Conservation (phyloP, 371 early-diverging fungal genomes). For the Synchytrium microbalum region DNA sequence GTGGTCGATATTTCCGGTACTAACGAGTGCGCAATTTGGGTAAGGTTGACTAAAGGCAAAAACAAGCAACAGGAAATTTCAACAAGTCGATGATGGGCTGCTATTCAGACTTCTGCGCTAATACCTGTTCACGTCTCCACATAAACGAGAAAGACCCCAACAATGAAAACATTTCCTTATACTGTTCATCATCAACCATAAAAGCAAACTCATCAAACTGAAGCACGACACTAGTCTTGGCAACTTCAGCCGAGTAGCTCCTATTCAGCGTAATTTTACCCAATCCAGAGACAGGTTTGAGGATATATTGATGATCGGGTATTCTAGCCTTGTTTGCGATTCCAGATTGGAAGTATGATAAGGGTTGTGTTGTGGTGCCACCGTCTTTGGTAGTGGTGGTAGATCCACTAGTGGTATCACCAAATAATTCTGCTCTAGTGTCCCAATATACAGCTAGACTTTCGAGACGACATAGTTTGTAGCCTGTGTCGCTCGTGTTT, state of each 20-base stretch:
- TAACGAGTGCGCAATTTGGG: constrained; percentile 16
- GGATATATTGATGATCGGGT: constrained; percentile 65
- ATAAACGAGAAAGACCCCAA: constrained; percentile 70
- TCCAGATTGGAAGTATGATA: neutral
- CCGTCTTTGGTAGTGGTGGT: constrained; percentile 2
- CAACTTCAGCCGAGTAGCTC: neutral
- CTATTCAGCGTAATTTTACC: constrained; percentile 53
- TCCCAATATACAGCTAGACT: constrained; percentile 87
- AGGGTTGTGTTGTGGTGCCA: constrained; percentile 17
- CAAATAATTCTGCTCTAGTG: constrained; percentile 46
- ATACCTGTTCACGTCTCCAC: constrained; percentile 60
- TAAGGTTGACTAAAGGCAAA: neutral
- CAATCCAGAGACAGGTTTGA: constrained; percentile 90
- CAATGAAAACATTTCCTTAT: constrained; percentile 68
- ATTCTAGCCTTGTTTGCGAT: constrained; percentile 8
- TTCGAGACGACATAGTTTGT: neutral
- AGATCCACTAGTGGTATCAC: neutral
- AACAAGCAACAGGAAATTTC: neutral
- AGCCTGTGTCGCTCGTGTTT: constrained; percentile 69
- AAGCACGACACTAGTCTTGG: constrained; percentile 18
- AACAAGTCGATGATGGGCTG: neutral
- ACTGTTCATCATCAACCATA: constrained; percentile 83
- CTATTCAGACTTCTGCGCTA: neutral
- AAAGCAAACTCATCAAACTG: constrained; percentile 88
- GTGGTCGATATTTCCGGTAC: constrained; percentile 81